A percentile compares a stretch with the other conserved stretches of the same genome.
phyloP scores from a whole-genome alignment of 345 rosid species.

The Eucalyptus cloeziana region DNA sequence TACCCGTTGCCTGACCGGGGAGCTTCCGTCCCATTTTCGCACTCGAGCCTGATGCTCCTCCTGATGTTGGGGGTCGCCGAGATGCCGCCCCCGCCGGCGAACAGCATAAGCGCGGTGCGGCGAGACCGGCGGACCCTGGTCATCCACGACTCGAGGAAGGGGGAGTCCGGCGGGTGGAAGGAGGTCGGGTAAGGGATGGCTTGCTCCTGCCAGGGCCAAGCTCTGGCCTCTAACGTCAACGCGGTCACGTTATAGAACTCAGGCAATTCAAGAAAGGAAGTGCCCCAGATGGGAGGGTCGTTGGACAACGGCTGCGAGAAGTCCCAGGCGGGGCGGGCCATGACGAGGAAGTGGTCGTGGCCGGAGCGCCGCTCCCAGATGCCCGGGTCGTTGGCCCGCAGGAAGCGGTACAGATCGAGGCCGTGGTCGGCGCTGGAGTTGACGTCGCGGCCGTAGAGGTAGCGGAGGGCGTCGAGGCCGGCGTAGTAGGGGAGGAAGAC shows the following conservation, averaged over 20 bases:
- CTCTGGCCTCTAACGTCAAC: constrained; percentile 52
- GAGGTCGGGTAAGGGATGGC: constrained; percentile 89
- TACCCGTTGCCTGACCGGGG: neutral
- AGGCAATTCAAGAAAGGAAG: constrained; percentile 71
- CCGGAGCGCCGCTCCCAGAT: constrained; percentile 56
- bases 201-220: constrained; percentile 93
- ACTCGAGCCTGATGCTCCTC: constrained; percentile 73
- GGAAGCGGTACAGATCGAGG: constrained; percentile 39
- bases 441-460: constrained; percentile 63
- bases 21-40: constrained; percentile 19
- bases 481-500: constrained; percentile 80
- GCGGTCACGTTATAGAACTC: constrained; percentile 73
- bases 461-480: constrained; percentile 62
- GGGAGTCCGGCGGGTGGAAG: constrained; percentile 67
- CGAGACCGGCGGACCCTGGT: constrained; percentile 42
- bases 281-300: constrained; percentile 92
- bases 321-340: constrained; percentile 97
- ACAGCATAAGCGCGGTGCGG: constrained; percentile 51
- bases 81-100: constrained; percentile 86
- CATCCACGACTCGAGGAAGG: constrained; percentile 58
- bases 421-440: constrained; percentile 70
- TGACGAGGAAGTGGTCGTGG: constrained; percentile 74
- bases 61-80: constrained; percentile 51
- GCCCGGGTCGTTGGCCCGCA: constrained; percentile 22
- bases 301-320: constrained; percentile 59